Base-by-base conservation (phyloP, 2,329 filamentous ascomycete species). In the Colletotrichum nymphaeae region DNA sequence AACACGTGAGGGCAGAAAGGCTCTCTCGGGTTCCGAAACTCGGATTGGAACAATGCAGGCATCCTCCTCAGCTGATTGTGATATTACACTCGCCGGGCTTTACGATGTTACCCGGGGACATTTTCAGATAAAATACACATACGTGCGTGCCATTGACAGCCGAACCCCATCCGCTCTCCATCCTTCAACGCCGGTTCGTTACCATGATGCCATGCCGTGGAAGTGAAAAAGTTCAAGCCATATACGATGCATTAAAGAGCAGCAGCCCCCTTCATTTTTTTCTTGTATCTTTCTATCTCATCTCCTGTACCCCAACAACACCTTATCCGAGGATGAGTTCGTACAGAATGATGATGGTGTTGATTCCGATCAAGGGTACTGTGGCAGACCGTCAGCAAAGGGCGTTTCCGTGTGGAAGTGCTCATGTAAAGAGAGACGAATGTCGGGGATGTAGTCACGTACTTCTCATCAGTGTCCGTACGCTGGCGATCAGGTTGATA, bases 401-500 rank as follows among this genome's bases (percentile, higher is more conserved):
- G 7, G 7, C 12, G 14, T 4, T 24, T 22, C 12, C 35, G 4
- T 6, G 22, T 32, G 53, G 46, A 8, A 16, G 30, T 32, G 8
- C 30, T 32, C 30, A 11, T 32, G 8, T 9, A 32, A 32, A 1
- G 30, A 32, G 30, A 32, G 8, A 32, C 30, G 30, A 8, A 32
- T 32, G 30, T 3, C 8, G 30, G 30, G 30, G 30, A 32, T 32
- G 22, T 5, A 19, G n/a, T 2, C 7, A 59, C 74, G 24, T 75
- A 98, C 95, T 95, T 86, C 96, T 91, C 94, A 97, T 97, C 67
- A 98, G 87, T 71, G 94, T 98, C 83, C 96, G 89, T 77, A 98
- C 93, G 79, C 94, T 97, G 46, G 94, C 94, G 77, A 98, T 97
- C 79, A 98, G 85, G 82, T 97, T 95, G 78, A 98, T 93, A 55